A percentile compares a stretch with the other conserved stretches of the same genome.
phyloP scores from a whole-genome alignment of 331 rosid species.

The Malus hybrid region DNA sequence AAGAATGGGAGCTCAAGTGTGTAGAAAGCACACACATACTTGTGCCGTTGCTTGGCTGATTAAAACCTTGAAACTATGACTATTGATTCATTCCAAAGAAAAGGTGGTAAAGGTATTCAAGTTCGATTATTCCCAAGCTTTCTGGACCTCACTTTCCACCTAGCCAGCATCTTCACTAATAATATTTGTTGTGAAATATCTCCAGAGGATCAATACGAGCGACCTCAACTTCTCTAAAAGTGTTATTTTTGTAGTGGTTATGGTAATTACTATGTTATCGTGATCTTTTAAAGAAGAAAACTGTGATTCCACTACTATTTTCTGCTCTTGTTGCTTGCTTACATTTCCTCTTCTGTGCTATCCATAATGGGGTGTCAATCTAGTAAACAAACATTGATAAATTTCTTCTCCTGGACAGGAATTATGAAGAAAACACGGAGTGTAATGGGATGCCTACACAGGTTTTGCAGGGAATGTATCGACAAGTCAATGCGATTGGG shows the following conservation, averaged over 20 bases:
- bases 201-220: neutral
- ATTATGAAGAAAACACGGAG: slow-evolving; percentile 91
- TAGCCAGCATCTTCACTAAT: neutral
- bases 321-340: neutral
- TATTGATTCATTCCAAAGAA: neutral
- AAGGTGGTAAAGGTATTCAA: neutral
- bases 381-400: slow-evolving; percentile 4
- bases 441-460: slow-evolving; percentile 96
- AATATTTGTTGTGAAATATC: neutral
- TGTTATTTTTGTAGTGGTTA: neutral
- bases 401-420: slow-evolving; percentile 44
- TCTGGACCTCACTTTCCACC: neutral
- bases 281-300: neutral
- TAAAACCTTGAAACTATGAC: neutral
- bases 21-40: neutral
- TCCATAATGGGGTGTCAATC: neutral
- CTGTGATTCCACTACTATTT: neutral
- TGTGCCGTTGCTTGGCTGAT: neutral
- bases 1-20: neutral
- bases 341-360: neutral
- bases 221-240: neutral
- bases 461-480: slow-evolving; percentile 97
- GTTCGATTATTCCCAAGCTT: neutral
- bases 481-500: slow-evolving; percentile 96
- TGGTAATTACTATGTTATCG: neutral